Conservation (phyloP, 352 stramenopile genomes). For the Phytophthora vignae region DNA sequence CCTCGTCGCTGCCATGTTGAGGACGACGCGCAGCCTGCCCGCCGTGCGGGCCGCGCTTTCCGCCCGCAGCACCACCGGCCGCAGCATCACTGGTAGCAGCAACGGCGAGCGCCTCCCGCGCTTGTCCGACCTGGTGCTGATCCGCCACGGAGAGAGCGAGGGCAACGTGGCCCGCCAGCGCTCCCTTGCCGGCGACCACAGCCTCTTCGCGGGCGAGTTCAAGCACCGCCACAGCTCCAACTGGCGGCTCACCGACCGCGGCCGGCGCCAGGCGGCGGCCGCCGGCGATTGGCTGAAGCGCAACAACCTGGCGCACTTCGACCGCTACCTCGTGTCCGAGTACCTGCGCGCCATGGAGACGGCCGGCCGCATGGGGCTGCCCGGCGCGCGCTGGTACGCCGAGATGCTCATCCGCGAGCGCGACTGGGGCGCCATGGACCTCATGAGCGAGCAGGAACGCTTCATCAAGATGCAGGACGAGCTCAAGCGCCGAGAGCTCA, state of each 20-base stretch:
- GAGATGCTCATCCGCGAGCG: constrained; percentile 91
- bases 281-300: constrained; percentile 85
- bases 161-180: constrained; percentile 88
- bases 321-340: constrained; percentile 89
- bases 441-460: constrained; percentile 90
- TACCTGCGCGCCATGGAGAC: constrained; percentile 91
- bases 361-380: constrained; percentile 76
- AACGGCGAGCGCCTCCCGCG: constrained; percentile 54
- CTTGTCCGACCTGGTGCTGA: constrained; percentile 85
- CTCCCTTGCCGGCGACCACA: constrained; percentile 86
- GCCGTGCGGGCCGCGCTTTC: background rate
- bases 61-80: constrained; percentile 17
- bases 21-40: constrained; percentile 21
- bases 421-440: constrained; percentile 91
- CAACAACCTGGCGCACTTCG: constrained; percentile 81
- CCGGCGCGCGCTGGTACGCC: constrained; percentile 82
- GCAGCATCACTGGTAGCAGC: constrained; percentile 10
- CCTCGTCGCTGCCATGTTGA: constrained; percentile 23
- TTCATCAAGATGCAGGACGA: constrained; percentile 91
- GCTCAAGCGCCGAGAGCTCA: constrained; percentile 79
- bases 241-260: constrained; percentile 89
- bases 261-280: constrained; percentile 69
- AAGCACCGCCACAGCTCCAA: constrained; percentile 90
- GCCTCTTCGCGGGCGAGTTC: constrained; percentile 89
- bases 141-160: constrained; percentile 90